Percentiles rank a stretch among this genome's conserved stretches.
Conservation (phyloP, 345 rosid genomes). For the Zanthoxylum bungeanum region DNA sequence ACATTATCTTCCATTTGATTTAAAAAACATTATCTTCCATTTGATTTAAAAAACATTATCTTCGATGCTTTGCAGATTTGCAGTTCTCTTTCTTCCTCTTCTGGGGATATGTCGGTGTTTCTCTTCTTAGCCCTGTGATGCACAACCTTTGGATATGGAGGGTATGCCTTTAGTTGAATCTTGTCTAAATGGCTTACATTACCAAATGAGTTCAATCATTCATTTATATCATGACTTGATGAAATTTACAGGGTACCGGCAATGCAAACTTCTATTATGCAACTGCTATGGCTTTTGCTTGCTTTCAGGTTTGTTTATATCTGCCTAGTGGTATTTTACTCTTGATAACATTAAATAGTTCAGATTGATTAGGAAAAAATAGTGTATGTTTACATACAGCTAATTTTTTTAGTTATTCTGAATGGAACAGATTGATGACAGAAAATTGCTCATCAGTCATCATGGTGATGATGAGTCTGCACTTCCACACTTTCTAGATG, state of each 20-base stretch:
- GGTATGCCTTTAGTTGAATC: slow-evolving; percentile 41
- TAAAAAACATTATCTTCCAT: too few species aligned
- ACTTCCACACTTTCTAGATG: background rate
- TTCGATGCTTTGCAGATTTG: slow-evolving; percentile 59
- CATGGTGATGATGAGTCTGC: background rate
- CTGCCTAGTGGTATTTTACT: background rate
- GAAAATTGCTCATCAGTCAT: background rate
- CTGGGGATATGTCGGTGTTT: slow-evolving; percentile 86
- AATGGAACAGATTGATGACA: background rate
- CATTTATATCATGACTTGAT: slow-evolving; percentile 12
- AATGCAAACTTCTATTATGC: slow-evolving; percentile 96
- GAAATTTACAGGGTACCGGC: slow-evolving; percentile 79
- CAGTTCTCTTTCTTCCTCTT: slow-evolving; percentile 88
- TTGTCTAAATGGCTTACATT: background rate
- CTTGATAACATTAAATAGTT: background rate
- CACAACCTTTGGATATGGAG: slow-evolving; percentile 99
- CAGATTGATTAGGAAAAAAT: background rate
- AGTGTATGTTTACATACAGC: background rate
- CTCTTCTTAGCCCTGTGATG: slow-evolving; percentile 97
- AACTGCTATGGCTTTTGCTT: slow-evolving; percentile 89
- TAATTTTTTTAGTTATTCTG: background rate
- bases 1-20: too few species aligned
- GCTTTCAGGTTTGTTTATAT: slow-evolving; percentile 66
- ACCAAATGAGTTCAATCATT: background rate
- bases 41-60: too few species aligned